Base-by-base conservation (phyloP, 345 rosid species). In the Dipteronia dyeriana region DNA sequence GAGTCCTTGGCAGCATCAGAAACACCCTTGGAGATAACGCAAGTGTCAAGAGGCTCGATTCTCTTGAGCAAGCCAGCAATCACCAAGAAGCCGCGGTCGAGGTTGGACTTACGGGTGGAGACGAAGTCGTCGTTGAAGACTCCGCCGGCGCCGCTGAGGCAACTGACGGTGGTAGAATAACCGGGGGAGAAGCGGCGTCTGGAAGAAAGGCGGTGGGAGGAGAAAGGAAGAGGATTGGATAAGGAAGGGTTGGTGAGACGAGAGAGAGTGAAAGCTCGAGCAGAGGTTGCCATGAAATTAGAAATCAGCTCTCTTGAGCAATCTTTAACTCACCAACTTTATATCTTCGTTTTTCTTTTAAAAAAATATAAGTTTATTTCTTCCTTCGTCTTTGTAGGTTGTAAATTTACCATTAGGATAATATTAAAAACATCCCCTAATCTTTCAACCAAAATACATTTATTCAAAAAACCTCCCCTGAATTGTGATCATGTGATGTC, bases 1-100 rank as follows among this genome's bases (percentile, higher is more conserved):
- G 98, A 93, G 61, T 88, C 97, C 89, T 85, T 91, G 38, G 97
- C 91, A 59, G 95, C 87, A 83, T 90, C 95, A 56, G 98, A 95
- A 77, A 95, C 83, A 59, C 91, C 88, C 85, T 92, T 89, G 65
- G 97, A 91, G 79, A 95, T 86, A 38, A 86, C 90, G 75, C 90
- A 89, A 9, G 79, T 90, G 68, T 95, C 97, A 19, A 95, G 94
- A 57, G 94, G 97, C 82, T 91, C 90, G 82, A 92, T 91, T 77
- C 90, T 85, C 66, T 81, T 88, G 51, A 94, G 82, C 94, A 94
- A 81, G 76, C 89, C 90, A n/a, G 93, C 93, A 56, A 92, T 94
- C 51, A 94, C 98, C 19, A 84, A 79, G 76, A 90, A 92, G 8
- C 93, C 98, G 6, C 90, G 85, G 78, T 91, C 97, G 23, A 91